These are phyloP conservation scores for Plasmodium ovale DNA, from an alignment of 169 alveolate genomes.

Conservation along the genomic window DNA sequence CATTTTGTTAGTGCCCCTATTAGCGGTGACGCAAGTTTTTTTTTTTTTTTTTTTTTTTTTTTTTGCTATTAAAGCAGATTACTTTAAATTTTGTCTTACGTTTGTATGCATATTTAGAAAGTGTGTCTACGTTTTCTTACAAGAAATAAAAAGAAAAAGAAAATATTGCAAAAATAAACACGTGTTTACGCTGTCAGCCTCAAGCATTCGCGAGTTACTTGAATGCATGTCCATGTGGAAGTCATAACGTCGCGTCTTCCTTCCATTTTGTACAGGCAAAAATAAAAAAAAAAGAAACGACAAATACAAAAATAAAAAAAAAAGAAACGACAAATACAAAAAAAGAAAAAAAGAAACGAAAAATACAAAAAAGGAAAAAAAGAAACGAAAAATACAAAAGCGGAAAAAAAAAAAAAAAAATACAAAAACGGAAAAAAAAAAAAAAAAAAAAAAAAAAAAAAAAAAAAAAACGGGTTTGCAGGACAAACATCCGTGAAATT, in stretches of 20 bases:
- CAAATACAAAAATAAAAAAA: not conserved
- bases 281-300: not conserved
- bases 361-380: not conserved
- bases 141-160: no score
- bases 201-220: no score
- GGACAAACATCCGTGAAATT: no score
- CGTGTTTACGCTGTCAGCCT: no score
- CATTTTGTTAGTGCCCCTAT: no score
- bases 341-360: not conserved
- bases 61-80: slow-evolving; percentile 14
- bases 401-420: not conserved
- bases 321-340: not conserved
- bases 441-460: not conserved
- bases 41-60: slow-evolving; percentile 5
- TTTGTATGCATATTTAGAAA: no score
- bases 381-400: not conserved
- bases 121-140: no score
- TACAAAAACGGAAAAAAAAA: not conserved
- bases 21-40: no score
- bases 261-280: slow-evolving; percentile 9
- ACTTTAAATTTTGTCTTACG: slow-evolving; percentile 14
- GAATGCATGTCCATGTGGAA: not conserved
- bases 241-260: not conserved
- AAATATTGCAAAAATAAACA: no score
- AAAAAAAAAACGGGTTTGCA: no score